Evolutionary conservation across 257 asterid genomes (phyloP), one percentile per base, ranked within the genome.

Genomic region (Ilex asprella): DNA sequence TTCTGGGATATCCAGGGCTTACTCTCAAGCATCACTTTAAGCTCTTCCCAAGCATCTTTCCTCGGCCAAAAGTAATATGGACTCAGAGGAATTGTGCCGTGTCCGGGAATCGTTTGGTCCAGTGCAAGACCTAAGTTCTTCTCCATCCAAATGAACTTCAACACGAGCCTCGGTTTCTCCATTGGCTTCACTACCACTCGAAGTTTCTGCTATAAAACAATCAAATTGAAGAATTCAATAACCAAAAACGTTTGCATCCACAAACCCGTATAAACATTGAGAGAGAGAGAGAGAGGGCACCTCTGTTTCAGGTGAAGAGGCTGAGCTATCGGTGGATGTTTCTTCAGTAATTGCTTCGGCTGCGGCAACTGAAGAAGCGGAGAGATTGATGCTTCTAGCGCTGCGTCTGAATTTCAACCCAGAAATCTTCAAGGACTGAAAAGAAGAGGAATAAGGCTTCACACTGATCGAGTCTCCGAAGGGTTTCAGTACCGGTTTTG

Each of bases 41-140:
- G 57, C 57, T 53, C 57, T 53, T 53, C 57, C 57, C 57, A 53
- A 6, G 57, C 57, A 16, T 53, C 57, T 53, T 53, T 53, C 30
- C 57, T 53, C 30, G 57, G 57, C 57, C 57, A 53, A 21, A 53
- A 53, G 57, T 53, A 53, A 10, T 53, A 53, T 7, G 57, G 57
- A 53, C 57, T 53, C 57, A 53, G 30, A n/a, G 57, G 57, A 53
- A 53, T 53, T 16, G 57, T 15, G 30, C 57, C 57, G 11, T 53
- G 57, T 3, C 57, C 57, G 0, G 4, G 30, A 53, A 53, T 53
- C 27, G 15, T 16, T 53, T 53, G 57, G 57, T 53, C 57, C 5
- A 53, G 57, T 53, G 30, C 57, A 21, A 53, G 27, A 15, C 57
- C 57, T 6, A 53, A 8, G 30, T 53, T 53, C 57, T 53, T 53